These are phyloP conservation scores for Dalbergia cultrata DNA, from an alignment of 306 rosid genomes.

Conservation along the genomic window DNA sequence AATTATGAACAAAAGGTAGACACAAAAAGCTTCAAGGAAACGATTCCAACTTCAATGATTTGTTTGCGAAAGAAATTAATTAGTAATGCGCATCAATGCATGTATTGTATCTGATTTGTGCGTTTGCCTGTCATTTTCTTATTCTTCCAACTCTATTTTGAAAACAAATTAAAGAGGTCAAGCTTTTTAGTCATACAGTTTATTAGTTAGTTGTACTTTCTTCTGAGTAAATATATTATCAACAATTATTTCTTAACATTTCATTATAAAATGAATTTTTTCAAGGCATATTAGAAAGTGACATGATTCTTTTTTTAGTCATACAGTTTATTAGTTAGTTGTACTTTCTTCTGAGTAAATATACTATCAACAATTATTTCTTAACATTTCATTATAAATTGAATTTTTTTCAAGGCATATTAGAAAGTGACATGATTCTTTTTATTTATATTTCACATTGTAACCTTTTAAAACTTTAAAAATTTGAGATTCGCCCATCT, in stretches of 20 bases:
- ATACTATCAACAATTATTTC: background rate
- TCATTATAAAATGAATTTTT: conserved; percentile 1
- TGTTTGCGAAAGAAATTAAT: background rate
- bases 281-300: conserved; percentile 29
- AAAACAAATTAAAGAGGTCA: background rate
- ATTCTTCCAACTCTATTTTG: background rate
- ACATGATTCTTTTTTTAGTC: background rate
- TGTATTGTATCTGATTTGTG: background rate
- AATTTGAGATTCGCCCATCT: conserved; percentile 39
- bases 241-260: background rate
- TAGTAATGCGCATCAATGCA: background rate
- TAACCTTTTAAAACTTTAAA: conserved; percentile 16
- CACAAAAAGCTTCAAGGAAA: no score
- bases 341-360: background rate
- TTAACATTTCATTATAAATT: background rate
- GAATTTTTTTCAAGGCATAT: background rate
- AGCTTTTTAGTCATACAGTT: background rate
- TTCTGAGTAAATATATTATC: background rate
- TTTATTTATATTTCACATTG: background rate
- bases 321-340: background rate
- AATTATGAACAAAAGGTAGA: no score
- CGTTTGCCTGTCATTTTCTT: background rate
- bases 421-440: conserved; percentile 36
- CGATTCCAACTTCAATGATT: conserved; percentile 5
- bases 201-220: background rate